Evolutionary conservation across 495 filamentous ascomycete genomes (phyloP), one percentile per base, ranked within the genome.

Genomic region (Friedmanniomyces endolithicus): DNA sequence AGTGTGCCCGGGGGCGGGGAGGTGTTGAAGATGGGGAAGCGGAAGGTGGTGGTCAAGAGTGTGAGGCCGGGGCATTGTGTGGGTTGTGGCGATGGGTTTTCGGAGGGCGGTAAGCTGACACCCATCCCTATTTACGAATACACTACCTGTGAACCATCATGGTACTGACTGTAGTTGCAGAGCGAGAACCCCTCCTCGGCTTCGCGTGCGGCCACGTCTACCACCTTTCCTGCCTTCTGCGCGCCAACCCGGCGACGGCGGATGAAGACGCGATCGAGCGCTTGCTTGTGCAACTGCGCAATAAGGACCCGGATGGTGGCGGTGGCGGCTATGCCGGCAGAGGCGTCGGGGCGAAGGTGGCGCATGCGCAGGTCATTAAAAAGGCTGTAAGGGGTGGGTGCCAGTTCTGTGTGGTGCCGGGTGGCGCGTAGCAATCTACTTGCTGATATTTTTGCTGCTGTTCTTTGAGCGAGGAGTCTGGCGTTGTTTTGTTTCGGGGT

Each of bases 141-240:
- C 47, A 48, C 19, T 48, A 22, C 17, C 8, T 27, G 2, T 22
- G 14, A 2, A 7, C 16, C 6, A 6, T 35, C 24, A 33, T 50
- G 24, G 24, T 17, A 12, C 14, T 33, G 16, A 35, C 25, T 24
- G 8, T 50, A 19, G 25, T 27, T 4, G 25, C 49, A 61, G 59
- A 61, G 22, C 48, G 29, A 50, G 48, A 53, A 34, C 35, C 50
- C 4, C 79, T 98, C 9, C 77, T 97, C 8, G 89, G 86, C 29
- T 98, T 96, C 59, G 85, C 86, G 6, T 98, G 92, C 67, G 84
- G 86, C 0, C 90, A 98, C 63, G 78, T 90, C 29, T 98, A 90
- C 69, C 92, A 98, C 60, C 73, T 96, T 7, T 75, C 80, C 9
- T 92, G 94, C 63, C 70, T 98, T 14, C 76, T 87, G 0, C 70